Evolutionary conservation across 2,329 filamentous ascomycete species (phyloP).

Genomic region (Alternaria brassicae): DNA sequence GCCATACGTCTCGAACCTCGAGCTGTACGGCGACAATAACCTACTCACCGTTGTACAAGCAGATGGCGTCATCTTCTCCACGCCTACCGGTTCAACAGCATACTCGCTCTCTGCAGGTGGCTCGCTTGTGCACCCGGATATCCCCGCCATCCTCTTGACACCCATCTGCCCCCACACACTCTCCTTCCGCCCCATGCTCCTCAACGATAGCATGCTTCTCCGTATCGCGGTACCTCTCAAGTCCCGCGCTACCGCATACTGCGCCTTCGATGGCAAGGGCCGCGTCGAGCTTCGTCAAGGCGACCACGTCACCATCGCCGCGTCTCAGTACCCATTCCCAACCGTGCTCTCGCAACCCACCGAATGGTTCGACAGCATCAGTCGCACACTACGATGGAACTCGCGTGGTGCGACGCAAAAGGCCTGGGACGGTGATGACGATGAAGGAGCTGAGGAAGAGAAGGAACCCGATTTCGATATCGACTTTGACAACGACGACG

Average conservation of each 20-base stretch:
- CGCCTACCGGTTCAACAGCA: slow-evolving; percentile 86
- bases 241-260: slow-evolving; percentile 92
- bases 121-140: slow-evolving; percentile 93
- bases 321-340: slow-evolving; percentile 95
- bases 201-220: slow-evolving; percentile 92
- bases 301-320: slow-evolving; percentile 94
- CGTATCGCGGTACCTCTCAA: slow-evolving; percentile 84
- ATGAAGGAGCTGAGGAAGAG: slow-evolving; percentile 53
- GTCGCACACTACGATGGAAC: slow-evolving; percentile 93
- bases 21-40: slow-evolving; percentile 94
- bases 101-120: slow-evolving; percentile 96
- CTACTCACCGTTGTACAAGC: slow-evolving; percentile 95
- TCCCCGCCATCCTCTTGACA: slow-evolving; percentile 93
- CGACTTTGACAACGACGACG: slow-evolving; percentile 80
- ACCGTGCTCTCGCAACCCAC: slow-evolving; percentile 88
- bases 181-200: slow-evolving; percentile 96
- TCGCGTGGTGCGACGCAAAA: slow-evolving; percentile 91
- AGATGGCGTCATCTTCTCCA: slow-evolving; percentile 97
- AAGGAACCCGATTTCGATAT: slow-evolving; percentile 82
- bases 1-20: slow-evolving; percentile 94
- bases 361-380: slow-evolving; percentile 97
- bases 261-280: slow-evolving; percentile 96
- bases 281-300: slow-evolving; percentile 91
- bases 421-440: slow-evolving; percentile 68
- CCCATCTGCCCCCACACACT: slow-evolving; percentile 97